Base-by-base conservation (phyloP, 352 stramenopile species). In the Thraustochytrium sp. region DNA sequence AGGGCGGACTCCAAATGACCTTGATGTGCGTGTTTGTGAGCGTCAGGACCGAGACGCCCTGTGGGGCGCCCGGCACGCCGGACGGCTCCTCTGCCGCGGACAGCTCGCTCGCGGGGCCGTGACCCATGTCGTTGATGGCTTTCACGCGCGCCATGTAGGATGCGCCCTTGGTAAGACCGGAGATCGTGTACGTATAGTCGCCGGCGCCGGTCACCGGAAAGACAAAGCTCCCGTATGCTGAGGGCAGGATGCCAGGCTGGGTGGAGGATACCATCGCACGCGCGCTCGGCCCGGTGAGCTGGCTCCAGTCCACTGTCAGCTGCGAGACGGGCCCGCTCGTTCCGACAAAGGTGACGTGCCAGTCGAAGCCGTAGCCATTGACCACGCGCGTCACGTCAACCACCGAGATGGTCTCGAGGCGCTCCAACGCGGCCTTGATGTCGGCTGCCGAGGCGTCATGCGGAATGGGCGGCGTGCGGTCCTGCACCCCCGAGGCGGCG, bases 291-390 rank as follows among this genome's bases (percentile, higher is more conserved):
- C 96, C 95, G 76, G 95, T 95, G 0, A 98, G 89, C 65, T 93
- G 89, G 0, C 92, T 95, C 59, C 93, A 93, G 82, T 98, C 93
- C 0, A 97, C 89, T n/a, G 86, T 90, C 16, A 98, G 87, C 3
- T 96, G 78, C 13, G 88, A 90, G 9, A 96, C 85, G 16, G 96
- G 89, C 56, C 87, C 92, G 29, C 95, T 85, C 18, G 96, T 92
- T 5, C 56, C 75, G 26, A 96, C 26, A 86, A 99, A 99, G 11
- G 91, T 97, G 36, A 98, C 89, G 48, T 96, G 85, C 92, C 95
- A 99, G 80, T 97, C 97, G 88, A 93, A 96, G 0, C 95, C 95
- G 86, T 96, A 97, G 44, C 95, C 96, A 82, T 98, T 98, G 13
- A 85, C 84, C 16, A 89, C 92, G 2, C 93, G 87, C 1, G 87